phyloP scores from a whole-genome alignment of 2,329 filamentous ascomycete genomes.

The Microdochium paspali region DNA sequence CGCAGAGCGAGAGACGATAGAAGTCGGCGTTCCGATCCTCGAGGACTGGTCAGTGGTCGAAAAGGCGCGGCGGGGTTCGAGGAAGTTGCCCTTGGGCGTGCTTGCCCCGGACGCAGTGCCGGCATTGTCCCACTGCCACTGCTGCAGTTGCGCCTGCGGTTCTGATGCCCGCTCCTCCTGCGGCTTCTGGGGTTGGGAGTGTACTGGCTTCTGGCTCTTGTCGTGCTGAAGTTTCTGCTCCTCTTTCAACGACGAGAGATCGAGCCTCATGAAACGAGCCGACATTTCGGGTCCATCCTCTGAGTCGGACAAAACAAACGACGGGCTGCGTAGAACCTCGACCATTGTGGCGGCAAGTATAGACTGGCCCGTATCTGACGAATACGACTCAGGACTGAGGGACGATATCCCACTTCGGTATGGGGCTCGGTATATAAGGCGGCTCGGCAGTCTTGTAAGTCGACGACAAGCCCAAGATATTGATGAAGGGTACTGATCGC shows the following conservation, averaged over 20 bases:
- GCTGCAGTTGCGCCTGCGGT: slow-evolving; percentile 3
- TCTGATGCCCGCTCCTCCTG: slow-evolving; percentile 1
- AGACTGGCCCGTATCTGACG: too few species aligned
- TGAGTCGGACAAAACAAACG: slow-evolving; percentile 10
- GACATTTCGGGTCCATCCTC: slow-evolving; percentile 16
- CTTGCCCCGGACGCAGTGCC: neutral
- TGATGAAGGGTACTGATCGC: too few species aligned
- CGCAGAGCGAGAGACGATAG: neutral
- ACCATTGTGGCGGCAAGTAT: slow-evolving; percentile 12
- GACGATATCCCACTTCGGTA: too few species aligned
- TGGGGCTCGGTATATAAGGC: too few species aligned
- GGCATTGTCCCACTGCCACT: neutral
- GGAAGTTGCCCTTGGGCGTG: slow-evolving; percentile 7
- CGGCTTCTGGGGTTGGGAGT: neutral
- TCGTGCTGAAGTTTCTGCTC: neutral
- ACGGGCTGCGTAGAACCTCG: slow-evolving; percentile 16
- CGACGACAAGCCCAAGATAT: too few species aligned
- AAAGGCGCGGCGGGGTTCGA: slow-evolving; percentile 19
- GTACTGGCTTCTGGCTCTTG: neutral
- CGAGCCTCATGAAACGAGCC: slow-evolving; percentile 13
- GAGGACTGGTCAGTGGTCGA: slow-evolving; percentile 15
- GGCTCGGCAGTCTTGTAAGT: too few species aligned
- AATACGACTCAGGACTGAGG: too few species aligned
- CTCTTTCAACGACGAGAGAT: slow-evolving; percentile 12
- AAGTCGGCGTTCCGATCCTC: neutral